Evolutionary conservation across 1,284 basidiomycete species (phyloP).

Genomic region (Marasmius sp.): DNA sequence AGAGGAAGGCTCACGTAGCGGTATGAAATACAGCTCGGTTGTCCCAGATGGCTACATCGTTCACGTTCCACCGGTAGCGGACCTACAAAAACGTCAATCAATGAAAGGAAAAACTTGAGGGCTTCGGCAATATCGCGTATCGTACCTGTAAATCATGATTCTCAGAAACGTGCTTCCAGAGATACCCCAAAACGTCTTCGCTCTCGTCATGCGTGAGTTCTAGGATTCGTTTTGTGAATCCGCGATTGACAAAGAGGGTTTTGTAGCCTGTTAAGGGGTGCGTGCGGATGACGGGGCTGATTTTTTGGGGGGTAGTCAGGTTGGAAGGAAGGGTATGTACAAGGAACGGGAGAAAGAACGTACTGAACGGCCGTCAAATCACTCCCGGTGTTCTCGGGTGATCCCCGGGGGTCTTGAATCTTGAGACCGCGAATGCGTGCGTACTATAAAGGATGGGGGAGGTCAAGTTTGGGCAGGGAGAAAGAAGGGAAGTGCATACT

Average conservation of each 20-base stretch:
- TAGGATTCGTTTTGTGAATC: conserved; percentile 64
- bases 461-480: background rate
- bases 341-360: conserved; percentile 14
- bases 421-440: conserved; percentile 24
- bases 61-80: conserved; percentile 45
- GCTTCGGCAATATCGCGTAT: conserved; percentile 33
- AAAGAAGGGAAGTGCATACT: conserved; percentile 19
- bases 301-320: background rate
- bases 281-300: conserved; percentile 48
- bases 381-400: conserved; percentile 60
- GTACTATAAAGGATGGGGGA: conserved; percentile 20
- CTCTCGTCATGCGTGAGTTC: conserved; percentile 63
- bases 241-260: conserved; percentile 62
- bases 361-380: conserved; percentile 57
- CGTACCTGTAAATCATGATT: conserved; percentile 66
- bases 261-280: conserved; percentile 71
- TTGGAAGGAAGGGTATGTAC: background rate
- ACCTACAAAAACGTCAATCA: conserved; percentile 24
- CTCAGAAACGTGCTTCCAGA: conserved; percentile 46
- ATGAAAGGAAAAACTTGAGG: conserved; percentile 33
- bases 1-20: conserved; percentile 37
- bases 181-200: conserved; percentile 47
- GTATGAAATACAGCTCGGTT: conserved; percentile 54
- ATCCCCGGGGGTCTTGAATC: conserved; percentile 46
- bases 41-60: conserved; percentile 58